phyloP scores from a whole-genome alignment of 441 rosid genomes.

The Gossypium laxum region DNA sequence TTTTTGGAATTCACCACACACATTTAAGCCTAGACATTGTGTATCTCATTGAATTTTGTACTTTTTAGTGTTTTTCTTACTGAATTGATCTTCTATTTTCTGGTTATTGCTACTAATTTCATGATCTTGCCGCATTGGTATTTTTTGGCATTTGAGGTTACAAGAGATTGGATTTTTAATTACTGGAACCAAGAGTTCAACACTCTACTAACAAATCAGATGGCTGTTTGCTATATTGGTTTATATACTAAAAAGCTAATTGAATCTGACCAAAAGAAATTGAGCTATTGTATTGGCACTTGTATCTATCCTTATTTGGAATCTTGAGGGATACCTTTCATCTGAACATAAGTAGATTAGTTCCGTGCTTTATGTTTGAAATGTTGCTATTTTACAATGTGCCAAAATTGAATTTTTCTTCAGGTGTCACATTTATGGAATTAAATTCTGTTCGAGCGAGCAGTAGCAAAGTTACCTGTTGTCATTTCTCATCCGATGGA shows the following conservation, averaged over 20 bases:
- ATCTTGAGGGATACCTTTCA: neutral
- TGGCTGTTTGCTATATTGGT: neutral
- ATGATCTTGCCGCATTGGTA: neutral
- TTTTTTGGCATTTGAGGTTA: neutral
- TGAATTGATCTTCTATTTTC: neutral
- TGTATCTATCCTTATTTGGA: neutral
- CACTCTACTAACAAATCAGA: neutral
- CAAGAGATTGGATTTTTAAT: neutral
- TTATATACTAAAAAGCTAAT: neutral
- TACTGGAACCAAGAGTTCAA: neutral
- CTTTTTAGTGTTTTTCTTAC: neutral
- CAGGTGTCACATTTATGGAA: conserved; percentile 74
- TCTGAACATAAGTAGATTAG: neutral
- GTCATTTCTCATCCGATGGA: conserved; percentile 92
- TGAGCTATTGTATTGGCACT: neutral
- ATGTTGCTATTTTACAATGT: neutral
- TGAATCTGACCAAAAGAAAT: neutral
- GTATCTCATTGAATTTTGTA: neutral
- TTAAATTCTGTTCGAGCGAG: conserved; percentile 57
- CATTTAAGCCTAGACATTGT: neutral
- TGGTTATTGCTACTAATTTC: neutral
- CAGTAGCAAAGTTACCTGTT: conserved; percentile 54
- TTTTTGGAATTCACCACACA: neutral
- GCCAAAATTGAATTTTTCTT: conserved; percentile 8
- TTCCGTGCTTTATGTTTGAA: neutral